Conservation (phyloP, 495 filamentous ascomycete species). For the Chaetomium tenue region DNA sequence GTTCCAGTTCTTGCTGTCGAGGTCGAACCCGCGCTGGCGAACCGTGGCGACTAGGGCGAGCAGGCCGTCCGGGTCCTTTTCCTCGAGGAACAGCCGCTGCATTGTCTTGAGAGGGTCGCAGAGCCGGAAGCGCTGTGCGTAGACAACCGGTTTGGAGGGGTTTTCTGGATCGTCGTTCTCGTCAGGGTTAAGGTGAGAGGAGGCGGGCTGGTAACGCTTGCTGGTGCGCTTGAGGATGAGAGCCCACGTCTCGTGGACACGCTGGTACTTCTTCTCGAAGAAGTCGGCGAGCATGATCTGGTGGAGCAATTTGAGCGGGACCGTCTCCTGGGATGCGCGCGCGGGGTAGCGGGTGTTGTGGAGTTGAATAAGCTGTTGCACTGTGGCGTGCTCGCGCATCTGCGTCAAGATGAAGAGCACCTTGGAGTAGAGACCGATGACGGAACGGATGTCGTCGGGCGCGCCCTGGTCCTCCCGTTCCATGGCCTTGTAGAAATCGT, state of each 20-base stretch:
- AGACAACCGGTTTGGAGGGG: constrained; percentile 42
- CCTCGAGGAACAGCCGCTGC: constrained; percentile 54
- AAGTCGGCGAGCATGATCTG: constrained; percentile 64
- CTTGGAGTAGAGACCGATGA: constrained; percentile 53
- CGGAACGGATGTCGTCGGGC: constrained; percentile 35
- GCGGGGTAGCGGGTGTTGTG: constrained; percentile 44
- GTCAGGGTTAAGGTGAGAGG: neutral
- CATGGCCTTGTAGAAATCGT: constrained; percentile 26
- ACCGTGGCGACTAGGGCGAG: constrained; percentile 52
- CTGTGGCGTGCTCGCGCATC: constrained; percentile 52
- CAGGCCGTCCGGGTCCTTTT: constrained; percentile 49
- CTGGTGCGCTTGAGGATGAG: constrained; percentile 54
- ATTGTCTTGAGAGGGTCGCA: constrained; percentile 58
- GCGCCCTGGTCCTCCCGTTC: constrained; percentile 13
- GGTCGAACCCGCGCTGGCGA: constrained; percentile 58
- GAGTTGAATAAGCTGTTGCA: constrained; percentile 56
- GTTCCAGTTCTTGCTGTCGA: constrained; percentile 66
- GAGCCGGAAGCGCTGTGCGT: constrained; percentile 58
- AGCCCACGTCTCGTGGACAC: constrained; percentile 65
- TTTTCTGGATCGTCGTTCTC: neutral
- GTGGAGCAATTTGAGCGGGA: constrained; percentile 59
- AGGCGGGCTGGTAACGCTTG: constrained; percentile 36
- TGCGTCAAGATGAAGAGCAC: constrained; percentile 63
- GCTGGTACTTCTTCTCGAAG: constrained; percentile 53
- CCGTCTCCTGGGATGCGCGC: constrained; percentile 27